Evolutionary conservation across 768 basidiomycete species (phyloP).

Genomic region (Rhodotorula diobovata): DNA sequence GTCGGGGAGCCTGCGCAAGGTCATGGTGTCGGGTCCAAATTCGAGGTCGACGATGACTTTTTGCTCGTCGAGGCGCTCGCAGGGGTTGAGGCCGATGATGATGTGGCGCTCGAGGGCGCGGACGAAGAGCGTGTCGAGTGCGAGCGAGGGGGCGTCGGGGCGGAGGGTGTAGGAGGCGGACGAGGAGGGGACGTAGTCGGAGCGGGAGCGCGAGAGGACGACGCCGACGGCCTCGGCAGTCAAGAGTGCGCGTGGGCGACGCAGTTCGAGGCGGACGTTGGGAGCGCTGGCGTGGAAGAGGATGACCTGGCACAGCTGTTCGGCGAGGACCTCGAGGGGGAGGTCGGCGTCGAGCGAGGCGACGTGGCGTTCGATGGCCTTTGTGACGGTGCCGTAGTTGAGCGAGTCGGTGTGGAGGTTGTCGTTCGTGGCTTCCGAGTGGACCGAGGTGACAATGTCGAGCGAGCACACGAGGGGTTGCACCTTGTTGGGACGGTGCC

Average conservation of each 20-base stretch:
- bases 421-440: slow-evolving; percentile 55
- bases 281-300: slow-evolving; percentile 43
- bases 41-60: slow-evolving; percentile 56
- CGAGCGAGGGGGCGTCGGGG: not conserved
- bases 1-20: slow-evolving; percentile 50
- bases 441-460: slow-evolving; percentile 55
- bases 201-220: slow-evolving; percentile 44
- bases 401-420: slow-evolving; percentile 57
- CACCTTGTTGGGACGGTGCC: slow-evolving; percentile 33
- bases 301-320: slow-evolving; percentile 50
- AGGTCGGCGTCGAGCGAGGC: not conserved
- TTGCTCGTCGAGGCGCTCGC: slow-evolving; percentile 65
- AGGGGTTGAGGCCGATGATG: slow-evolving; percentile 65
- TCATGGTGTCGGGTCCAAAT: slow-evolving; percentile 15
- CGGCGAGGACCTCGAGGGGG: slow-evolving; percentile 54
- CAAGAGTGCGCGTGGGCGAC: slow-evolving; percentile 56
- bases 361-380: slow-evolving; percentile 52
- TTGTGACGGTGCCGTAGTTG: slow-evolving; percentile 62
- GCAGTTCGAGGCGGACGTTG: slow-evolving; percentile 52
- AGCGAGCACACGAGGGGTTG: slow-evolving; percentile 60
- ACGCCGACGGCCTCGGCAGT: slow-evolving; percentile 54
- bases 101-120: slow-evolving; percentile 54
- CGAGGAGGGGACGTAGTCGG: slow-evolving; percentile 2
- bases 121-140: slow-evolving; percentile 45
- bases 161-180: slow-evolving; percentile 2